Percentiles rank a stretch among this genome's conserved stretches.
Conservation (phyloP, 2,329 filamentous ascomycete species). For the Pestalotiopsis sp. region DNA sequence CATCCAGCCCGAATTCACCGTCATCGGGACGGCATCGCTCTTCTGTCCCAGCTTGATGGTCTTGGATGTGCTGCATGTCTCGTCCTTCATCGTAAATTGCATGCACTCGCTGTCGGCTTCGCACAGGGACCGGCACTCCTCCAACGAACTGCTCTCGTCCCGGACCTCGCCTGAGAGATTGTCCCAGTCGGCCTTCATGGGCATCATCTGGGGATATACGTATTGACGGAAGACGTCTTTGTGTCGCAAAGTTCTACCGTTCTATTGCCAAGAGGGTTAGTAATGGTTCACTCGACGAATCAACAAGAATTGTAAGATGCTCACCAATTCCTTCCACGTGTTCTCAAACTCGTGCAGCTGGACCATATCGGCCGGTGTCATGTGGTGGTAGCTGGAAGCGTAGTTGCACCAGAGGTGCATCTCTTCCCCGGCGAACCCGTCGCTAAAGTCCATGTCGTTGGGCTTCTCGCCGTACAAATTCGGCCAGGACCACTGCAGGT, state of each 20-base stretch:
- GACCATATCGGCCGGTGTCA: conserved; percentile 43
- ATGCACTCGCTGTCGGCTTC: conserved; percentile 28
- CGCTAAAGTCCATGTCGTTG: conserved; percentile 44
- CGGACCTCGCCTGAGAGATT: conserved; percentile 31
- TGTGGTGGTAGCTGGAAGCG: conserved; percentile 51
- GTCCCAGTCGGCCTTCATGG: conserved; percentile 32
- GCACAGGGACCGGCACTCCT: conserved; percentile 28
- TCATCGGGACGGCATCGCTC: conserved; percentile 15
- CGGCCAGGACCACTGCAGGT: conserved; percentile 49
- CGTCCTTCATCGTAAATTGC: conserved; percentile 32
- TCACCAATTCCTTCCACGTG: conserved; percentile 33
- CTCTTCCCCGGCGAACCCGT: conserved; percentile 40
- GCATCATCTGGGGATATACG: conserved; percentile 26
- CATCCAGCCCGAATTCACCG: conserved; percentile 34
- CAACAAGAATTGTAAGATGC: conserved; percentile 7
- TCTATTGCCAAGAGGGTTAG: conserved; percentile 17
- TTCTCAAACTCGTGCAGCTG: conserved; percentile 49
- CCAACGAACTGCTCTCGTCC: conserved; percentile 23
- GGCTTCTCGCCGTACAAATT: conserved; percentile 43
- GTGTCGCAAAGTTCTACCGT: conserved; percentile 29
- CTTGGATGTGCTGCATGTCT: conserved; percentile 29
- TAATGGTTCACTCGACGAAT: background rate
- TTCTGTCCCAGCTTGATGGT: conserved; percentile 29
- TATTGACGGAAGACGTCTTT: conserved; percentile 32
- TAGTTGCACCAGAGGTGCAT: conserved; percentile 52